Percentiles rank a stretch among this genome's conserved stretches.
Conservation (phyloP, 148 eudicot species). For the Tetragonia tetragonoides region DNA sequence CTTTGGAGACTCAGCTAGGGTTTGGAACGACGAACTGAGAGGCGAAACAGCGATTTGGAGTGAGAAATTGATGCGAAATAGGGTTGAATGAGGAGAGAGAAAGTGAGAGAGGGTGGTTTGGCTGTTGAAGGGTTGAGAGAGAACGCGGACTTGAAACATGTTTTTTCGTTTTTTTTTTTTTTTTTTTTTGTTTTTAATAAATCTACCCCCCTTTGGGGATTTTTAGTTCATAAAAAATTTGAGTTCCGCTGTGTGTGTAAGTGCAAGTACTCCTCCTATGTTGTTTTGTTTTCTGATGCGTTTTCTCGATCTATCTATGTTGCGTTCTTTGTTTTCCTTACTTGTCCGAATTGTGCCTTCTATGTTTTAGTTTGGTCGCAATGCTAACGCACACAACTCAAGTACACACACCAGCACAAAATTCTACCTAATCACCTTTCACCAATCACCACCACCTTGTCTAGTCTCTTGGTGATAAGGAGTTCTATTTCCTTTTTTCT, state of each 20-base stretch:
- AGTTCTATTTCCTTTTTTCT: no score
- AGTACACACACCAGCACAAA: no score
- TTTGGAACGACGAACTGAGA: constrained; percentile 10
- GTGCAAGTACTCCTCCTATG: neutral
- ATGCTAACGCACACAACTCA: no score
- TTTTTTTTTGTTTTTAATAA: neutral
- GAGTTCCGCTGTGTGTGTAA: constrained; percentile 37
- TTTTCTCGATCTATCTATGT: constrained; percentile 18
- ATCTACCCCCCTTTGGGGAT: neutral
- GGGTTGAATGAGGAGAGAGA: constrained; percentile 27
- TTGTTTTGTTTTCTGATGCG: constrained; percentile 17
- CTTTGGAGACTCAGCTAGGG: neutral
- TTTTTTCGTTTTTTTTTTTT: constrained; percentile 3
- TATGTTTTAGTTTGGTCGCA: no score
- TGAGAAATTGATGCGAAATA: constrained; percentile 25
- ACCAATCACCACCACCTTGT: no score
- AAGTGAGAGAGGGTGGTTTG: constrained; percentile 5
- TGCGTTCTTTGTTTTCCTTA: constrained; percentile 7
- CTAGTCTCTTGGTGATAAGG: no score
- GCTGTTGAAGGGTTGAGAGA: constrained; percentile 22
- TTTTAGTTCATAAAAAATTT: constrained; percentile 25
- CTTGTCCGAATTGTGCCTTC: neutral
- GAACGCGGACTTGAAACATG: constrained; percentile 40
- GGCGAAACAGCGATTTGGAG: constrained; percentile 19
- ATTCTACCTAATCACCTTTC: no score